Evolutionary conservation across 1,139 yeast species (phyloP).

Genomic region (Taphrina confusa): DNA sequence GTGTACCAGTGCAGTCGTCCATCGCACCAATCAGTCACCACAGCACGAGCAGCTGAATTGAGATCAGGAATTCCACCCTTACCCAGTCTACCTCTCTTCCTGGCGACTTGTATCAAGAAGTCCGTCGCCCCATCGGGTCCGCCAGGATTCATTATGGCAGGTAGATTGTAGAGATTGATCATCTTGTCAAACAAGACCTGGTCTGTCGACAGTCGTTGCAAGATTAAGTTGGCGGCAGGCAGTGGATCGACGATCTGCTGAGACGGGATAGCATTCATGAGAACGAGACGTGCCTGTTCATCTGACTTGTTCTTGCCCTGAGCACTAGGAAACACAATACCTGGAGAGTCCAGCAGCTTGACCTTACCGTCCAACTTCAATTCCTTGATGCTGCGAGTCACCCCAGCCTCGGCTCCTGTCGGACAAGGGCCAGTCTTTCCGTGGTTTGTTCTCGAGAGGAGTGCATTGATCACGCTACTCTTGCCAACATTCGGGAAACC

Average conservation of each 20-base stretch:
- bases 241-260: slow-evolving; percentile 82
- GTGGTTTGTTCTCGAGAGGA: slow-evolving; percentile 77
- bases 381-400: slow-evolving; percentile 86
- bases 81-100: slow-evolving; percentile 87
- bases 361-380: slow-evolving; percentile 88
- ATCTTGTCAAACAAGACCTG: slow-evolving; percentile 73
- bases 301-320: slow-evolving; percentile 57
- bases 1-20: slow-evolving; percentile 91
- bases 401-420: slow-evolving; percentile 97
- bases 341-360: slow-evolving; percentile 91
- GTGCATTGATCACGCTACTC: slow-evolving; percentile 88
- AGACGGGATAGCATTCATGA: slow-evolving; percentile 87
- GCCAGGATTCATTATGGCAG: slow-evolving; percentile 63
- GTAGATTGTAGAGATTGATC: slow-evolving; percentile 70
- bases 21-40: slow-evolving; percentile 95
- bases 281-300: slow-evolving; percentile 82
- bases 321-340: slow-evolving; percentile 90
- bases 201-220: slow-evolving; percentile 64
- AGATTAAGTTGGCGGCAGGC: slow-evolving; percentile 73
- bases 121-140: slow-evolving; percentile 55
- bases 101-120: slow-evolving; percentile 87
- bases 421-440: slow-evolving; percentile 71
- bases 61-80: slow-evolving; percentile 92
- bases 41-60: slow-evolving; percentile 77
- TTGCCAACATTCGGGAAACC: slow-evolving; percentile 97